These are phyloP conservation scores for Wickerhamomyces chaumierensis DNA, from an alignment of 805 yeast genomes.

Conservation along the genomic window DNA sequence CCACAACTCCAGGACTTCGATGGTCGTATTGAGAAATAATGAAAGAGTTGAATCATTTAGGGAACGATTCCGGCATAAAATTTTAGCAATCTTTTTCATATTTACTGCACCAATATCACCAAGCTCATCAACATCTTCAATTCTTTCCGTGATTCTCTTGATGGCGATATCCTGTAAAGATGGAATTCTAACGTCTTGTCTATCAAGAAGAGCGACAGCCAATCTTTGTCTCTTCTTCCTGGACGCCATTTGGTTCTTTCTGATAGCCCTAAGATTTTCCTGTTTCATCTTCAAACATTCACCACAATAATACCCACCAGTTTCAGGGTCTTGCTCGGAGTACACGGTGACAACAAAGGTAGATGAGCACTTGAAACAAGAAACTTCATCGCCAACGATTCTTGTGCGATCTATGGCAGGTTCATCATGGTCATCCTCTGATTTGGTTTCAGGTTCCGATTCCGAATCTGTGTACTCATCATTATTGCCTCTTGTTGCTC, in stretches of 20 bases:
- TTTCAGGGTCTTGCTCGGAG: slow-evolving; percentile 35
- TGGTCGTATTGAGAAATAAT: slow-evolving; percentile 55
- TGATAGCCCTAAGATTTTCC: slow-evolving; percentile 31
- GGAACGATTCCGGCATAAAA: slow-evolving; percentile 74
- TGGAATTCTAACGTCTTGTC: slow-evolving; percentile 49
- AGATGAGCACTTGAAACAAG: slow-evolving; percentile 53
- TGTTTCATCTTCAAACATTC: slow-evolving; percentile 37
- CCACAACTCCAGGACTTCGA: slow-evolving; percentile 62
- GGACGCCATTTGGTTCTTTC: slow-evolving; percentile 47
- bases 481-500: slow-evolving; percentile 23
- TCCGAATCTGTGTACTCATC: slow-evolving; percentile 26
- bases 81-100: slow-evolving; percentile 59
- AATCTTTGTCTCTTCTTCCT: slow-evolving; percentile 66
- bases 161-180: slow-evolving; percentile 79
- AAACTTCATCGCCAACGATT: slow-evolving; percentile 40
- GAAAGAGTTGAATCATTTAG: slow-evolving; percentile 61
- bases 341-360: slow-evolving; percentile 55
- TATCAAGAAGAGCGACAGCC: slow-evolving; percentile 78
- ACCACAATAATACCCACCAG: slow-evolving; percentile 58
- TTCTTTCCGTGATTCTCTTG: slow-evolving; percentile 48
- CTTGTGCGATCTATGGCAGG: slow-evolving; percentile 8
- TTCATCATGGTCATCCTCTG: slow-evolving; percentile 20
- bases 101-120: slow-evolving; percentile 81
- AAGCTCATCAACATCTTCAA: slow-evolving; percentile 64
- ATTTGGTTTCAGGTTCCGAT: slow-evolving; percentile 22